A percentile compares a stretch with the other conserved stretches of the same genome.
Conservation (phyloP, 1,139 yeast genomes). For the Pichia sp. region DNA sequence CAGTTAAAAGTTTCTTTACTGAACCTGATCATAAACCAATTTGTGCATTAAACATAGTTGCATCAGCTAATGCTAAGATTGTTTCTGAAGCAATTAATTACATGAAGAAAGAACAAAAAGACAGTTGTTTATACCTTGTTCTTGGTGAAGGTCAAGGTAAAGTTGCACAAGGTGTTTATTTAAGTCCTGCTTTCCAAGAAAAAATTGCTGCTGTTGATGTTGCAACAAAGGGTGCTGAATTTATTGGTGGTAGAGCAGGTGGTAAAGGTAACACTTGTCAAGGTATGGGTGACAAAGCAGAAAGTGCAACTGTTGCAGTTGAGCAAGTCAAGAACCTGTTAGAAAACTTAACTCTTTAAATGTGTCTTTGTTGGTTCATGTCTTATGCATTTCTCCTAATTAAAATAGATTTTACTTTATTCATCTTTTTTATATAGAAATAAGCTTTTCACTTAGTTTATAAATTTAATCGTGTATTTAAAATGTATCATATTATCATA, state of each 20-base stretch:
- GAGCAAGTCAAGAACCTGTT: constrained; percentile 57
- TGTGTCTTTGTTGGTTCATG: too few species aligned
- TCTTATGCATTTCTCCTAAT: not conserved
- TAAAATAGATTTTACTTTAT: too few species aligned
- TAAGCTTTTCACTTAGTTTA: too few species aligned
- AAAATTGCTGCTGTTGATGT: constrained; percentile 70
- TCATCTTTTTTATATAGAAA: too few species aligned
- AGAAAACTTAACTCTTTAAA: constrained; percentile 37
- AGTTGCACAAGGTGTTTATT: constrained; percentile 92
- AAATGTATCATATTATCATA: too few species aligned
- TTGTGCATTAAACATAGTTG: constrained; percentile 61
- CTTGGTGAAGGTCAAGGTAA: constrained; percentile 54
- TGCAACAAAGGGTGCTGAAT: constrained; percentile 61
- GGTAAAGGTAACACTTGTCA: constrained; percentile 96
- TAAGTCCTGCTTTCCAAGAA: constrained; percentile 63
- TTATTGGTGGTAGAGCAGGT: constrained; percentile 96
- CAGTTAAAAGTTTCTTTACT: constrained; percentile 66
- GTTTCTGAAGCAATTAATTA: constrained; percentile 85
- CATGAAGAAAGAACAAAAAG: constrained; percentile 71
- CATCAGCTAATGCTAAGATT: constrained; percentile 86
- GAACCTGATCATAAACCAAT: constrained; percentile 43
- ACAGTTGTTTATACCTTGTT: constrained; percentile 73
- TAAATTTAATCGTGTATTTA: too few species aligned
- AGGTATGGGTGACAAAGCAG: constrained; percentile 88
- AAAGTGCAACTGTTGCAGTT: constrained; percentile 66